Evolutionary conservation across 2,329 filamentous ascomycete species (phyloP).

Genomic region (Hirsutella thompsonii): DNA sequence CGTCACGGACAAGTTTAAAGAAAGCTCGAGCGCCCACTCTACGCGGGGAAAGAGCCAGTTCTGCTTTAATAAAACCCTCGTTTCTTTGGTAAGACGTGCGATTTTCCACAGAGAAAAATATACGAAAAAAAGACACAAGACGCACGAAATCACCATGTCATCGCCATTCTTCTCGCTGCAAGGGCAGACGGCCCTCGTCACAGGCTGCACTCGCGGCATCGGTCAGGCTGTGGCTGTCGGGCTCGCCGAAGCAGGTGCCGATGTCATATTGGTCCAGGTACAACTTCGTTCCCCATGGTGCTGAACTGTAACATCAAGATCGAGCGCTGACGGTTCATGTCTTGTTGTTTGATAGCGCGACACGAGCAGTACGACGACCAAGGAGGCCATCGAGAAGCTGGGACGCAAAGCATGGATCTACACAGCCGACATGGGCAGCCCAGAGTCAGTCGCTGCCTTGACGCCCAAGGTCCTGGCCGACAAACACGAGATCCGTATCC

Average conservation of each 20-base stretch:
- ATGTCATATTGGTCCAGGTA: constrained; percentile 43
- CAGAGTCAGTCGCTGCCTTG: constrained; percentile 46
- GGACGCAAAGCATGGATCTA: constrained; percentile 57
- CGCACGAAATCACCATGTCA: not conserved
- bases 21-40: not conserved
- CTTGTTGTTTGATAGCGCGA: constrained; percentile 24
- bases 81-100: no score
- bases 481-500: constrained; percentile 56
- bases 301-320: no score
- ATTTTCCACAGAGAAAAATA: no score
- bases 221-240: constrained; percentile 43
- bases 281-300: no score
- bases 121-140: not conserved
- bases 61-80: no score
- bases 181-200: constrained; percentile 43
- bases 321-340: no score
- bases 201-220: constrained; percentile 44
- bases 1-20: not conserved
- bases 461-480: constrained; percentile 48
- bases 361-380: constrained; percentile 34
- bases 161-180: constrained; percentile 37
- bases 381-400: constrained; percentile 47
- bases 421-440: constrained; percentile 53
- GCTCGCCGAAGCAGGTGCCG: constrained; percentile 45
- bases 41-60: not conserved